Evolutionary conservation across 192 early-diverging fungal species (phyloP).

Genomic region (Backusella macrospora): DNA sequence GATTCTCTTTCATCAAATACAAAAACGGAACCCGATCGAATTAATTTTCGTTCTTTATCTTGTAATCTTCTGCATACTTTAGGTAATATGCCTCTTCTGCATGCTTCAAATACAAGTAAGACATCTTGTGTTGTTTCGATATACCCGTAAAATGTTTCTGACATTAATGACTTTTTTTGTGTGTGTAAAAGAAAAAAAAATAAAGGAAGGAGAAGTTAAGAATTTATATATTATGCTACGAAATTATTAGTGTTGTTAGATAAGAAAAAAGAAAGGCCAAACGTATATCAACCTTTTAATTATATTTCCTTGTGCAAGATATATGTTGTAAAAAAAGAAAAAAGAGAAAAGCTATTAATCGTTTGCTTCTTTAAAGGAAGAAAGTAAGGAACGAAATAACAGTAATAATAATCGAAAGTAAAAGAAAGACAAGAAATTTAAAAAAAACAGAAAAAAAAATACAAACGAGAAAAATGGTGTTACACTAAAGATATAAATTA

Average conservation of each 20-base stretch:
- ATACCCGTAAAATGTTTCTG: conserved; percentile 64
- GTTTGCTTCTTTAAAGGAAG: neutral
- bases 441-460: conserved; percentile 3
- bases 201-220: neutral
- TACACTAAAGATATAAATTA: neutral
- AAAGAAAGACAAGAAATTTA: conserved; percentile 12
- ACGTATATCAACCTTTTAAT: neutral
- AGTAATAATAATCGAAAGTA: neutral
- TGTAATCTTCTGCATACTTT: conserved; percentile 72
- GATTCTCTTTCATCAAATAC: conserved; percentile 87
- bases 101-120: conserved; percentile 78
- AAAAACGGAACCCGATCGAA: conserved; percentile 76
- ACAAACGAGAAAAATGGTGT: conserved; percentile 7
- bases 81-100: conserved; percentile 67
- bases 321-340: neutral
- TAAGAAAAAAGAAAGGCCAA: neutral
- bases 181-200: neutral
- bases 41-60: conserved; percentile 70
- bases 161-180: conserved; percentile 12
- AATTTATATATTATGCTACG: neutral
- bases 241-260: neutral
- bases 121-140: conserved; percentile 79
- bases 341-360: neutral
- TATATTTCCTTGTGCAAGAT: conserved; percentile 6
- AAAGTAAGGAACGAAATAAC: conserved; percentile 11